Percentiles rank a stretch among this genome's conserved stretches.
phyloP scores from a whole-genome alignment of 805 yeast genomes.

The Diddensiella santjacobensis region DNA sequence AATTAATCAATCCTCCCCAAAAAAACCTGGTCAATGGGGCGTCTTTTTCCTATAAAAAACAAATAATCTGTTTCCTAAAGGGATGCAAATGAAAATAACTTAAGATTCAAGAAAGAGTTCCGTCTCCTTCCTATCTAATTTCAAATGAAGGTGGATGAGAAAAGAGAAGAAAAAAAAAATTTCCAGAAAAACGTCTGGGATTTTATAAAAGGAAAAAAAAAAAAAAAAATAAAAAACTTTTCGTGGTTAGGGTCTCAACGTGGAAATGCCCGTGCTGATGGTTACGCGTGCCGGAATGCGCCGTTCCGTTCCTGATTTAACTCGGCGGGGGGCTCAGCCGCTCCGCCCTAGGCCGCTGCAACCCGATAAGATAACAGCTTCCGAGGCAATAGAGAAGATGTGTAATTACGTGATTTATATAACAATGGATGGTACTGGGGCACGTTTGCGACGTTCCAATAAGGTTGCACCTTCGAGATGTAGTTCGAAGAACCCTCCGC shows the following conservation, averaged over 20 bases:
- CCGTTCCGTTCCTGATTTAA: no score
- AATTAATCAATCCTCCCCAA: neutral
- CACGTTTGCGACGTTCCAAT: conserved; percentile 46
- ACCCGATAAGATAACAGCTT: no score
- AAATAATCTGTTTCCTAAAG: no score
- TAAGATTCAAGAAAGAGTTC: no score
- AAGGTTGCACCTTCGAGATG: conserved; percentile 62
- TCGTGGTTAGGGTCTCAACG: neutral
- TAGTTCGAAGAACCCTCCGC: conserved; percentile 45
- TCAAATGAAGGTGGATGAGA: neutral
- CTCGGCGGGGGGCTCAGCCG: no score
- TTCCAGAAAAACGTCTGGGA: neutral
- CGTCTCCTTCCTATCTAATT: neutral
- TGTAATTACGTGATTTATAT: no score
- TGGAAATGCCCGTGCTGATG: no score
- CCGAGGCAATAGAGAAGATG: no score
- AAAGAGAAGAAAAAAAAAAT: neutral
- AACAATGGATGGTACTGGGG: conserved; percentile 1
- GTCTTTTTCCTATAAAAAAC: no score
- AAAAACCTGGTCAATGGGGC: neutral
- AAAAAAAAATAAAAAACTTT: neutral
- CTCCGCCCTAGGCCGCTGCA: no score
- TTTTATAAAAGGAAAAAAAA: neutral
- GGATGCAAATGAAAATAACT: no score
- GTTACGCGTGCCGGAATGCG: no score